Percentiles rank a stretch among this genome's conserved stretches.
phyloP scores from a whole-genome alignment of 2,329 filamentous ascomycete species.

The Chaetomium sp. region DNA sequence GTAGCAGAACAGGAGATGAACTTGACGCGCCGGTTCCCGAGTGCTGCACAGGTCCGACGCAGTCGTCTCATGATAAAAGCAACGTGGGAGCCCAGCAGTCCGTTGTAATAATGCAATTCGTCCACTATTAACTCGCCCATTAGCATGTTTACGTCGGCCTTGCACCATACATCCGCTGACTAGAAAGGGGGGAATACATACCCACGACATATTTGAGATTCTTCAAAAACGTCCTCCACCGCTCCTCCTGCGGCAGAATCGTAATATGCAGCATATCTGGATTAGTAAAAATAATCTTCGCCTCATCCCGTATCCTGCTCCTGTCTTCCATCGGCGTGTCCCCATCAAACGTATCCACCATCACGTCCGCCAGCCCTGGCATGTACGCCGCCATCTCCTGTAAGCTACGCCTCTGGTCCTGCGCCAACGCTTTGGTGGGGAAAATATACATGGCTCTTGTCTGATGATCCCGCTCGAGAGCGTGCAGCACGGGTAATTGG shows the following conservation, averaged over 20 bases:
- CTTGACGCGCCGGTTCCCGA: slow-evolving; percentile 77
- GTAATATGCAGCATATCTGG: slow-evolving; percentile 97
- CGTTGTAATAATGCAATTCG: slow-evolving; percentile 95
- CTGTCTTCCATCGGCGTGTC: slow-evolving; percentile 81
- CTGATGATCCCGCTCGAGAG: slow-evolving; percentile 68
- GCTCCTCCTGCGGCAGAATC: slow-evolving; percentile 84
- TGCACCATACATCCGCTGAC: no score
- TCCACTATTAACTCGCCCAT: slow-evolving; percentile 43
- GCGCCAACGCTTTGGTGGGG: slow-evolving; percentile 90
- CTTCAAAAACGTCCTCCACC: slow-evolving; percentile 82
- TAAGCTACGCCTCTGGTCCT: slow-evolving; percentile 86
- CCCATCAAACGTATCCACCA: slow-evolving; percentile 93
- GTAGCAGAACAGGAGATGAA: slow-evolving; percentile 97
- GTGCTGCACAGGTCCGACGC: slow-evolving; percentile 77
- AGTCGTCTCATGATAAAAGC: slow-evolving; percentile 90
- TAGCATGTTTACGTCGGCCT: no score
- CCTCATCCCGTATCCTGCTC: slow-evolving; percentile 77
- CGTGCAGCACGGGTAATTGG: slow-evolving; percentile 84
- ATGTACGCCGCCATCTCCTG: slow-evolving; percentile 79
- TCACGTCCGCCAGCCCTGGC: slow-evolving; percentile 62
- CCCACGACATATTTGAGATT: slow-evolving; percentile 81
- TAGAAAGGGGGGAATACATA: slow-evolving; percentile 3
- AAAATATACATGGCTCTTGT: slow-evolving; percentile 96
- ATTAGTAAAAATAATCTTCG: slow-evolving; percentile 92
- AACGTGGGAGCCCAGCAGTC: slow-evolving; percentile 87